These are phyloP conservation scores for Anthostomella pinea DNA, from an alignment of 2,329 filamentous ascomycete species.

Conservation along the genomic window DNA sequence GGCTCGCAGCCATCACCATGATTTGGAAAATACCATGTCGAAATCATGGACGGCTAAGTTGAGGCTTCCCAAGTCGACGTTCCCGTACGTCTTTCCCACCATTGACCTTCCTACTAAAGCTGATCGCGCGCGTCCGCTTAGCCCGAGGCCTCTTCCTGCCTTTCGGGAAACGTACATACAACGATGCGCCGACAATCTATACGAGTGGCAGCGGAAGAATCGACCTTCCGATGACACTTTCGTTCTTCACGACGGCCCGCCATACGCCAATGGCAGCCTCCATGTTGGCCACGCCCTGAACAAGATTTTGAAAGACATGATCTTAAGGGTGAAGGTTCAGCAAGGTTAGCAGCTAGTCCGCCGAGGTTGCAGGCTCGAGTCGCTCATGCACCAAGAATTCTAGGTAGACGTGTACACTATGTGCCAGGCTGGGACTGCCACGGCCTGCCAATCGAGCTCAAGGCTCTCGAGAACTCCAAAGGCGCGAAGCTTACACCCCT, in stretches of 20 bases:
- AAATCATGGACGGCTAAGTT: slow-evolving; percentile 73
- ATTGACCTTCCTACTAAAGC: slow-evolving; percentile 7
- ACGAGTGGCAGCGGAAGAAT: slow-evolving; percentile 73
- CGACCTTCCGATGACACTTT: slow-evolving; percentile 61
- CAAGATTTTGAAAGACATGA: slow-evolving; percentile 95
- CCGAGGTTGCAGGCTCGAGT: too few species aligned
- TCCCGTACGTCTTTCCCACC: slow-evolving; percentile 53
- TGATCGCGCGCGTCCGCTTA: slow-evolving; percentile 28
- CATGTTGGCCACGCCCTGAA: slow-evolving; percentile 95
- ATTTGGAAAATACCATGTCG: slow-evolving; percentile 34
- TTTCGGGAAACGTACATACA: slow-evolving; percentile 60
- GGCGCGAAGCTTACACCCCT: slow-evolving; percentile 46
- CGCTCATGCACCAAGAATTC: slow-evolving; percentile 13
- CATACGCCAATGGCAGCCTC: slow-evolving; percentile 89
- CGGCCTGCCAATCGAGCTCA: slow-evolving; percentile 94
- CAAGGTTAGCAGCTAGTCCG: slow-evolving; percentile 45
- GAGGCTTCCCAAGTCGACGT: slow-evolving; percentile 70
- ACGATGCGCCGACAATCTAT: slow-evolving; percentile 82
- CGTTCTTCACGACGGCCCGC: slow-evolving; percentile 89
- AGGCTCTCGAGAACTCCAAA: slow-evolving; percentile 65
- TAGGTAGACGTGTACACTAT: slow-evolving; percentile 69
- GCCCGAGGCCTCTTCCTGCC: slow-evolving; percentile 50
- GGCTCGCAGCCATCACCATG: slow-evolving; percentile 16
- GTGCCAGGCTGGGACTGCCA: slow-evolving; percentile 97
- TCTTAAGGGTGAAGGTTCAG: slow-evolving; percentile 76